Conservation (phyloP, 2,329 filamentous ascomycete species). For the Aspergillus proliferans region DNA sequence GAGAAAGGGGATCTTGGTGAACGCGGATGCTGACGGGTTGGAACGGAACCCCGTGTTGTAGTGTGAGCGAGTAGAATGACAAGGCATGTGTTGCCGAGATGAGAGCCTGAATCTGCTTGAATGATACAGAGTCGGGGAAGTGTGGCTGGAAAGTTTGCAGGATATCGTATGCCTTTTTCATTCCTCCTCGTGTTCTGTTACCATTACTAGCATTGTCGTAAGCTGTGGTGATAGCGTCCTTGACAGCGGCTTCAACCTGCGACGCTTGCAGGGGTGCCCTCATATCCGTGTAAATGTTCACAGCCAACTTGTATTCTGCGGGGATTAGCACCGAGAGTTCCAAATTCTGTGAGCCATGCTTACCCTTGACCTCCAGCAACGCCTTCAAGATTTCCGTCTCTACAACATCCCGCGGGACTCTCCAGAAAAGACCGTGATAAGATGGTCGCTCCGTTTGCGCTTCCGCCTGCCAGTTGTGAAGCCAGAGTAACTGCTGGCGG, state of each 20-base stretch:
- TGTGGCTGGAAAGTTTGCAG: conserved; percentile 38
- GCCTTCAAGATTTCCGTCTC: conserved; percentile 55
- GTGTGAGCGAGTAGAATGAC: conserved; percentile 58
- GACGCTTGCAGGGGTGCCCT: conserved; percentile 32
- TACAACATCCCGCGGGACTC: conserved; percentile 42
- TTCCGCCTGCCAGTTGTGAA: conserved; percentile 52
- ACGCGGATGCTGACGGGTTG: conserved; percentile 62
- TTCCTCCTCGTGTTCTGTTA: conserved; percentile 55
- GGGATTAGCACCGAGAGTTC: conserved; percentile 8
- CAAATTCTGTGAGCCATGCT: conserved; percentile 3
- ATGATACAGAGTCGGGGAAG: conserved; percentile 34
- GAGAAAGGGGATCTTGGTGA: conserved; percentile 52
- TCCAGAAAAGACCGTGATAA: conserved; percentile 44
- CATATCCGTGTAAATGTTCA: conserved; percentile 34
- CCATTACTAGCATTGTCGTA: conserved; percentile 64
- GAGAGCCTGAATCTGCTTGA: conserved; percentile 47
- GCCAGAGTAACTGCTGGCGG: conserved; percentile 52
- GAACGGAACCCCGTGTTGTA: conserved; percentile 60
- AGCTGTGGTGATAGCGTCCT: conserved; percentile 47
- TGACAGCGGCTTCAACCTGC: conserved; percentile 48
- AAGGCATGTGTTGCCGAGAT: conserved; percentile 58
- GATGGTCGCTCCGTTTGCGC: conserved; percentile 20
- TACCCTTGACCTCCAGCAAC: conserved; percentile 45
- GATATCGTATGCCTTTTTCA: conserved; percentile 56
- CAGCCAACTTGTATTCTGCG: conserved; percentile 37